Conservation (phyloP, 2,329 filamentous ascomycete genomes). For the Niveomyces coronatus region DNA sequence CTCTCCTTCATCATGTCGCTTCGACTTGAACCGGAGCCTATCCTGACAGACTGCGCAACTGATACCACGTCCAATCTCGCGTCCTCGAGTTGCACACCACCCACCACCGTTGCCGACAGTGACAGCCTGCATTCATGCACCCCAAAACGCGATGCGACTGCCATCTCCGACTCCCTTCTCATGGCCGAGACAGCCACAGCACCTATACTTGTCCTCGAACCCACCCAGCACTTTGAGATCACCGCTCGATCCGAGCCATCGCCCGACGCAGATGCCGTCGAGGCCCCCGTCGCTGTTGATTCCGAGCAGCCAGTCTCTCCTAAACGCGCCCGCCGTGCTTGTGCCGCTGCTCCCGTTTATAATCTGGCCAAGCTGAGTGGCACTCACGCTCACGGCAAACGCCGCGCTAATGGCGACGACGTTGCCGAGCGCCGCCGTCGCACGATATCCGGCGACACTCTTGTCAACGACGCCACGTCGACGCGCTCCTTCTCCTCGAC, state of each 20-base stretch:
- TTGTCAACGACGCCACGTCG: conserved; percentile 19
- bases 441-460: conserved; percentile 32
- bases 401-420: conserved; percentile 40
- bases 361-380: conserved; percentile 55
- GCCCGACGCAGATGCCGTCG: conserved; percentile 16
- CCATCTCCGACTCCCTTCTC: conserved; percentile 14
- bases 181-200: conserved; percentile 17
- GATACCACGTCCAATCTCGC: conserved; percentile 41
- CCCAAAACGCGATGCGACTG: conserved; percentile 28
- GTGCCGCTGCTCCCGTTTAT: conserved; percentile 50
- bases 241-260: conserved; percentile 1
- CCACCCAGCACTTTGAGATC: too few species aligned
- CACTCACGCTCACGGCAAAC: conserved; percentile 49
- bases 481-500: conserved; percentile 10
- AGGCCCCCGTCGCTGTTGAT: conserved; percentile 16
- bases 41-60: conserved; percentile 20
- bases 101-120: conserved; percentile 51
- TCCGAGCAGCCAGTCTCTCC: not conserved
- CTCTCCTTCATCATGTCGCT: conserved; percentile 19
- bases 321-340: conserved; percentile 43
- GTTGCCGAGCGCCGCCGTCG: conserved; percentile 34
- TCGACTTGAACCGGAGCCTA: conserved; percentile 21
- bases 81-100: conserved; percentile 52
- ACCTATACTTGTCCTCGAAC: conserved; percentile 13
- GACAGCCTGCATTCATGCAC: conserved; percentile 43